A percentile compares a stretch with the other conserved stretches of the same genome.
phyloP scores from a whole-genome alignment of 2,329 filamentous ascomycete species.

The Penicillium sp. region DNA sequence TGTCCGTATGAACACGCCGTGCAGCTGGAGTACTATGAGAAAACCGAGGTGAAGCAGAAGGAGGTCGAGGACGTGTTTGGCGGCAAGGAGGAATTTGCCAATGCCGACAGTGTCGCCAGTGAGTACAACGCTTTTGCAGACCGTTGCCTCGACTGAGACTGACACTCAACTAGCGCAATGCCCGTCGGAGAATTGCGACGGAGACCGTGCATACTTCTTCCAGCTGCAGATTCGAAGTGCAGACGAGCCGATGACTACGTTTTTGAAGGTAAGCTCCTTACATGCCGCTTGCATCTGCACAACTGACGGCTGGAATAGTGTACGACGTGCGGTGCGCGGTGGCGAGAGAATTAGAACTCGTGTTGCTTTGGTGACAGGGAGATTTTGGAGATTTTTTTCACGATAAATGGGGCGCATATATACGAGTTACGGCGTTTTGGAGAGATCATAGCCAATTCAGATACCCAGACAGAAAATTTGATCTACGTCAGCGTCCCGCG shows the following conservation, averaged over 20 bases:
- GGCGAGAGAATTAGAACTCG: conserved; percentile 45
- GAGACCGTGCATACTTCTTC: conserved; percentile 84
- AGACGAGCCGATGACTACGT: conserved; percentile 97
- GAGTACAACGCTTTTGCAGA: conserved; percentile 22
- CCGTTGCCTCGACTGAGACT: background rate
- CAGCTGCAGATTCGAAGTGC: conserved; percentile 97
- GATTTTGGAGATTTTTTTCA: background rate
- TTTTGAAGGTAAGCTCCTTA: conserved; percentile 65
- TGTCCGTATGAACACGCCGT: conserved; percentile 90
- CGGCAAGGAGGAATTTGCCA: conserved; percentile 81
- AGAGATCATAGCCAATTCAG: background rate
- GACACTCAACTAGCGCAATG: conserved; percentile 61
- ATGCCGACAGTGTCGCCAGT: conserved; percentile 74
- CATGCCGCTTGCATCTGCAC: conserved; percentile 15
- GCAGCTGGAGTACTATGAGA: conserved; percentile 69
- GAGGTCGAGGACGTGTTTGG: conserved; percentile 88
- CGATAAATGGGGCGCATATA: conserved; percentile 6
- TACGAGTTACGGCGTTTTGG: background rate
- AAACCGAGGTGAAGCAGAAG: conserved; percentile 72
- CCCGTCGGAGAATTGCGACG: conserved; percentile 71
- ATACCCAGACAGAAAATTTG: conserved; percentile 7
- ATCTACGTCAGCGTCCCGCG: conserved; percentile 11
- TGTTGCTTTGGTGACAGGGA: background rate
- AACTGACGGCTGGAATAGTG: conserved; percentile 35
- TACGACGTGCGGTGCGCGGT: conserved; percentile 43